Evolutionary conservation across 73 alveolate species (phyloP).

Genomic region (Strombidium stylifer): DNA sequence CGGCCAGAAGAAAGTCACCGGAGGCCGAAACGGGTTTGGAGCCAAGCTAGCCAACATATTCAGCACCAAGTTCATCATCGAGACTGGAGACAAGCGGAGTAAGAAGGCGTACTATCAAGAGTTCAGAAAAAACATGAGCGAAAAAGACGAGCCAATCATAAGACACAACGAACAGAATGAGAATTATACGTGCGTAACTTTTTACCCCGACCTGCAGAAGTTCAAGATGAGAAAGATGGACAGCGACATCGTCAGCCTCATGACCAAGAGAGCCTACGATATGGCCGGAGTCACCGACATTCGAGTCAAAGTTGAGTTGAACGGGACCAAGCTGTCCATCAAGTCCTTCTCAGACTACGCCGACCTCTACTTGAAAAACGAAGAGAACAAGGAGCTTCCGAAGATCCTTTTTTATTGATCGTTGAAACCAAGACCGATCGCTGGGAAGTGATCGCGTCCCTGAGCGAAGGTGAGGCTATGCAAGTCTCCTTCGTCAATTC

Average conservation of each 20-base stretch:
- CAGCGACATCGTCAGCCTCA: conserved; percentile 92
- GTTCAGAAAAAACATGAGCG: conserved; percentile 90
- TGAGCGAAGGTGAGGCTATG: conserved; percentile 88
- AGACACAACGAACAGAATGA: conserved; percentile 47
- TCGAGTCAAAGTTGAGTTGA: conserved; percentile 75
- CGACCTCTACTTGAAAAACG: conserved; percentile 83
- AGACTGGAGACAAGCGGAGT: conserved; percentile 84
- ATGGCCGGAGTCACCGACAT: conserved; percentile 98
- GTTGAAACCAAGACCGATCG: conserved; percentile 80
- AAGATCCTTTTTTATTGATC: conserved; percentile 67
- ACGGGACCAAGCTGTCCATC: conserved; percentile 80
- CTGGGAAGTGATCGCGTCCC: conserved; percentile 96
- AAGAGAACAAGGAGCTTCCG: conserved; percentile 56
- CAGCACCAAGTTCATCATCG: conserved; percentile 90
- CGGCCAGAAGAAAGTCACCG: conserved; percentile 95
- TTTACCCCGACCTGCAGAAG: conserved; percentile 95
- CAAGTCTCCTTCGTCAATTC: conserved; percentile 98
- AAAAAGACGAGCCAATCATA: conserved; percentile 78
- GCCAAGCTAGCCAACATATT: conserved; percentile 99
- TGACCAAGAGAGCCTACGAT: conserved; percentile 98
- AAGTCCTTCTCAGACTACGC: conserved; percentile 86
- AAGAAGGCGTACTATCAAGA: conserved; percentile 66
- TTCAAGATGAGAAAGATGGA: conserved; percentile 93
- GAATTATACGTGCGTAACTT: conserved; percentile 89
- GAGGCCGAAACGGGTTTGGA: conserved; percentile 99